phyloP scores from a whole-genome alignment of 208 protist genomes.

The Trypanosoma lewisi region DNA sequence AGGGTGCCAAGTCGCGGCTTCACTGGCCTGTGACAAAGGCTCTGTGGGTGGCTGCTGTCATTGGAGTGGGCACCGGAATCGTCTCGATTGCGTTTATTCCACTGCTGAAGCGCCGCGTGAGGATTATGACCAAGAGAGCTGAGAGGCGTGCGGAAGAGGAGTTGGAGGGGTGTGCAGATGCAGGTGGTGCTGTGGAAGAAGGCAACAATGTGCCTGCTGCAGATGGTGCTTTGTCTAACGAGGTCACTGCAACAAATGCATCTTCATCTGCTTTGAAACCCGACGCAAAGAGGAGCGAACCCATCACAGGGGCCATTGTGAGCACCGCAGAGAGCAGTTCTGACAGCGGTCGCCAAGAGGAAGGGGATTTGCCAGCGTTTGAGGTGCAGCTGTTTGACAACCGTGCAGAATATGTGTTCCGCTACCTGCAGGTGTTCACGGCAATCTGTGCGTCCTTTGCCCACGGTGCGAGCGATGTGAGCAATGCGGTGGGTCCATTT shows the following conservation, averaged over 20 bases:
- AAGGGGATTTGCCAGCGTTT: conserved; percentile 12
- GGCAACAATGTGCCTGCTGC: no score
- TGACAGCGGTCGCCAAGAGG: conserved; percentile 5
- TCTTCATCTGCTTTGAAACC: no score
- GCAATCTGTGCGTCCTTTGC: conserved; percentile 79
- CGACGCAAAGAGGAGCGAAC: neutral
- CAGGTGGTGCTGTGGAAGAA: neutral
- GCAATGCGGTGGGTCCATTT: conserved; percentile 75
- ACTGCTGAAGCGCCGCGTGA: conserved; percentile 47
- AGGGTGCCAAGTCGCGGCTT: conserved; percentile 56
- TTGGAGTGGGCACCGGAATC: conserved; percentile 42
- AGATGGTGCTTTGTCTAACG: neutral
- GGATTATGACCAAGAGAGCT: conserved; percentile 26
- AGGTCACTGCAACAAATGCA: no score
- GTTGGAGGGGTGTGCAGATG: conserved; percentile 4
- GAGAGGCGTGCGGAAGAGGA: conserved; percentile 30
- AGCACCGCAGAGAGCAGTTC: conserved; percentile 1
- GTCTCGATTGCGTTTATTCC: conserved; percentile 54
- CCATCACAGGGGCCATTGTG: conserved; percentile 7
- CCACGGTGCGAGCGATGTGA: conserved; percentile 84
- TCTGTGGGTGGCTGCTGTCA: conserved; percentile 53
- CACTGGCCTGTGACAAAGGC: conserved; percentile 51
- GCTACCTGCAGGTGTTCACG: conserved; percentile 81
- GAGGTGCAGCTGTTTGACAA: conserved; percentile 52
- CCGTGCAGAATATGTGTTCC: conserved; percentile 66